phyloP scores from a whole-genome alignment of 2,329 filamentous ascomycete species.

The Hirsutella minnesotensis region DNA sequence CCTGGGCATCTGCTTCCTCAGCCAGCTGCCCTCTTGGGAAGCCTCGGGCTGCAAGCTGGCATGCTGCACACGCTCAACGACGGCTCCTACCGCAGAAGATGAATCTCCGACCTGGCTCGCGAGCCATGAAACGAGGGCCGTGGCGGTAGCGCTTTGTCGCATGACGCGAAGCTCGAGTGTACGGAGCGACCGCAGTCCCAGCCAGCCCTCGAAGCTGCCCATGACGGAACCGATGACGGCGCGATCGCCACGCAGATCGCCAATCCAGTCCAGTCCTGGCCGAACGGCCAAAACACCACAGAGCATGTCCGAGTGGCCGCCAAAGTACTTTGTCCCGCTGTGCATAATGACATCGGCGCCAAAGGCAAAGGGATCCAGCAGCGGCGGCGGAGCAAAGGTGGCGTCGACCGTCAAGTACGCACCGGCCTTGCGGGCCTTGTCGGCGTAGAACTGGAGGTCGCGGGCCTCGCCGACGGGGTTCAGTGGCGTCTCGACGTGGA shows the following conservation, averaged over 20 bases:
- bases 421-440: conserved; percentile 58
- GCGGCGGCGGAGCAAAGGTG: conserved; percentile 82
- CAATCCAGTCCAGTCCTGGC: conserved; percentile 44
- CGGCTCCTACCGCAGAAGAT: conserved; percentile 31
- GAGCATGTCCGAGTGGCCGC: conserved; percentile 87
- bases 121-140: conserved; percentile 62
- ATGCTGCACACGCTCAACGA: conserved; percentile 56
- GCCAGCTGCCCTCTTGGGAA: conserved; percentile 51
- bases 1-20: conserved; percentile 77
- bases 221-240: conserved; percentile 72
- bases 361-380: conserved; percentile 73
- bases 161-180: conserved; percentile 75
- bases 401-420: conserved; percentile 76
- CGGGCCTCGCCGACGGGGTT: conserved; percentile 81
- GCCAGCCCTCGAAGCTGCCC: conserved; percentile 84
- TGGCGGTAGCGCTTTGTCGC: conserved; percentile 63
- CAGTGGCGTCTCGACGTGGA: conserved; percentile 87
- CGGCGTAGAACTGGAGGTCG: conserved; percentile 59
- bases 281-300: conserved; percentile 69
- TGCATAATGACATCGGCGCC: conserved; percentile 88
- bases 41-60: conserved; percentile 65
- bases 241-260: conserved; percentile 53
- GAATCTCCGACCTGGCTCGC: conserved; percentile 30
- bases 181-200: conserved; percentile 74
- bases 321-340: conserved; percentile 89